A percentile compares a stretch with the other conserved stretches of the same genome.
Conservation (phyloP, 495 filamentous ascomycete species). For the Penicillium alfredii region DNA sequence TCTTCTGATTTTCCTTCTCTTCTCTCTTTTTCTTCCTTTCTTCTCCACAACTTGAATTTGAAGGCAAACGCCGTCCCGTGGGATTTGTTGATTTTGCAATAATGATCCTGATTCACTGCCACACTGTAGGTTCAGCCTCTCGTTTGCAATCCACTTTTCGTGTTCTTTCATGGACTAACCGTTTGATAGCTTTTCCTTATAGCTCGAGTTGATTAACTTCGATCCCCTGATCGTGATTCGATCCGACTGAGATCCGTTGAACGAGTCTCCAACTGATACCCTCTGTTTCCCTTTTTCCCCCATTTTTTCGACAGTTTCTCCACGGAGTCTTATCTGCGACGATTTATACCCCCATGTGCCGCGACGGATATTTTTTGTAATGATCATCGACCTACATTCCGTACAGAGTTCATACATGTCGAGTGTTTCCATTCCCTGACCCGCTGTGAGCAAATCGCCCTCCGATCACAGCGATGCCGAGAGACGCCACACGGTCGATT, state of each 20-base stretch:
- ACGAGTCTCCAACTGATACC: slow-evolving; percentile 14
- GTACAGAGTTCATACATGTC: slow-evolving; percentile 1
- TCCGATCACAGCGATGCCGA: slow-evolving; percentile 12
- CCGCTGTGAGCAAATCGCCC: not conserved
- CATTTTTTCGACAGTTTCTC: slow-evolving; percentile 14
- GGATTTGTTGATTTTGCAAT: slow-evolving; percentile 6
- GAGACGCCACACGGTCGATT: slow-evolving; percentile 12
- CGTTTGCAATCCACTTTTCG: slow-evolving; percentile 11
- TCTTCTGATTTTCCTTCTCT: slow-evolving; percentile 1
- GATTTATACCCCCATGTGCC: slow-evolving; percentile 17
- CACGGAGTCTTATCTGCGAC: slow-evolving; percentile 7
- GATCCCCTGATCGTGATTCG: slow-evolving; percentile 14
- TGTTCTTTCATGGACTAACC: slow-evolving; percentile 12
- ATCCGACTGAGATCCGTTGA: slow-evolving; percentile 13
- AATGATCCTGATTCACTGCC: slow-evolving; percentile 15
- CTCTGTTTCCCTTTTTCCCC: slow-evolving; percentile 3
- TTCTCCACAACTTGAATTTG: slow-evolving; percentile 8
- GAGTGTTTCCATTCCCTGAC: not conserved
- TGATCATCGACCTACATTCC: slow-evolving; percentile 8
- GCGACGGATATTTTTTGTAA: slow-evolving; percentile 18
- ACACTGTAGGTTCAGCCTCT: slow-evolving; percentile 6
- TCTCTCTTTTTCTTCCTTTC: slow-evolving; percentile 1
- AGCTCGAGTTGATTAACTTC: slow-evolving; percentile 15
- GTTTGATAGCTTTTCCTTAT: slow-evolving; percentile 15
- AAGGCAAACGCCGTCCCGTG: slow-evolving; percentile 13